Base-by-base conservation (phyloP, 257 asterid genomes). In the Hygrophila difformis region DNA sequence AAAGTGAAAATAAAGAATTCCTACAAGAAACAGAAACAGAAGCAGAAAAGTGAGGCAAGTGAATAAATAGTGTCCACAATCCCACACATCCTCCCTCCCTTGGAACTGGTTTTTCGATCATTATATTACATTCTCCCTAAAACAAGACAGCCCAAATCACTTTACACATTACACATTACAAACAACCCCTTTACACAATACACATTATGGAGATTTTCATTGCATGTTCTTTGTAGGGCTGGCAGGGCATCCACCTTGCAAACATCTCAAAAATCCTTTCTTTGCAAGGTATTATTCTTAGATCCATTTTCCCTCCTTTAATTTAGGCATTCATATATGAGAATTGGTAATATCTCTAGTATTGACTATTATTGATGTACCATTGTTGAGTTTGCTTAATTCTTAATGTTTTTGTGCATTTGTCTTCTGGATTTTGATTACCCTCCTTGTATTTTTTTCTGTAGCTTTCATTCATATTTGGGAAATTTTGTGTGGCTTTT, bases 31-130 rank as follows among this genome's bases (percentile, higher is more conserved):
- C n/a, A n/a, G n/a, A n/a, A n/a, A n/a, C n/a, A n/a, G n/a, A n/a
- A n/a, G n/a, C n/a, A n/a, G n/a, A n/a, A n/a, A n/a, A n/a, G n/a
- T n/a, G n/a, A n/a, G n/a, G n/a, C n/a, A n/a, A n/a, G n/a, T n/a
- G n/a, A n/a, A n/a, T n/a, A n/a, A n/a, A n/a, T n/a, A n/a, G n/a
- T n/a, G n/a, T n/a, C n/a, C n/a, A n/a, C n/a, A n/a, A n/a, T n/a
- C n/a, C n/a, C n/a, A n/a, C n/a, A n/a, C n/a, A 61, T 63, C 58
- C 57, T 47, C 67, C 37, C 37, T 33, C 71, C 60, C 34, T 61
- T 74, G 61, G 68, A 71, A 66, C 73, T 53, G 58, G 77, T 73
- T 67, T 68, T 62, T 28, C 67, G 77, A 70, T 62, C 68, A n/a
- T n/a, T n/a, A n/a, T n/a, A n/a, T n/a, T n/a, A n/a, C n/a, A n/a